Evolutionary conservation across 2,329 filamentous ascomycete species (phyloP).

Genomic region (Apiospora malaysiana): DNA sequence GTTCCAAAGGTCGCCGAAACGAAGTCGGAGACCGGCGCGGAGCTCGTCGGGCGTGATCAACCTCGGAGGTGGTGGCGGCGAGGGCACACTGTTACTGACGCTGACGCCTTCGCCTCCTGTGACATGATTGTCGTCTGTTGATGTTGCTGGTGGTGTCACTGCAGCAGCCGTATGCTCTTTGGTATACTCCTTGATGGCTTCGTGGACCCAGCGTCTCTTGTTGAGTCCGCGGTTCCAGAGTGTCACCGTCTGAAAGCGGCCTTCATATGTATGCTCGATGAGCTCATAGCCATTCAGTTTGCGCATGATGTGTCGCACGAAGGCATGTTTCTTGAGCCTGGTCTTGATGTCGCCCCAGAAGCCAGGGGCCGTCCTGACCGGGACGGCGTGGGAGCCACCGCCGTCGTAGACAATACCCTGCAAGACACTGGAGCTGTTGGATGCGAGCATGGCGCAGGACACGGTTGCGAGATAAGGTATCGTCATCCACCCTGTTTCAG

Average conservation of each 20-base stretch:
- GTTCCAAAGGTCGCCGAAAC: conserved; percentile 32
- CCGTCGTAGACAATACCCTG: conserved; percentile 40
- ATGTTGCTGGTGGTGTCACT: not conserved
- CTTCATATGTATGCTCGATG: conserved; percentile 36
- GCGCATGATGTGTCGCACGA: conserved; percentile 26
- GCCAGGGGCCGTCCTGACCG: conserved; percentile 31
- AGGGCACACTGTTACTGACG: too few relatives aligned
- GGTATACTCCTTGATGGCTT: conserved; percentile 37
- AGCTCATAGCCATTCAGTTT: conserved; percentile 33
- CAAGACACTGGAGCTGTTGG: conserved; percentile 38
- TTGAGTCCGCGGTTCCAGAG: conserved; percentile 42
- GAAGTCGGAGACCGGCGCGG: conserved; percentile 30
- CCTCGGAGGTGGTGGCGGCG: not conserved
- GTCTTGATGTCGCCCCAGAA: conserved; percentile 31
- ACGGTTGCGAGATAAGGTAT: conserved; percentile 41
- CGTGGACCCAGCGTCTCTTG: conserved; percentile 39
- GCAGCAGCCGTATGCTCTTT: conserved; percentile 13
- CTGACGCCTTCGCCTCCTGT: not conserved
- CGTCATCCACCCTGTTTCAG: conserved; percentile 40
- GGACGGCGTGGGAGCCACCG: conserved; percentile 26
- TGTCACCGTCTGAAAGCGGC: conserved; percentile 38
- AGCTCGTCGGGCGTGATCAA: conserved; percentile 26
- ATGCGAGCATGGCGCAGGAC: conserved; percentile 40
- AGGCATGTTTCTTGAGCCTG: conserved; percentile 25
- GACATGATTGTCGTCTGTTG: not conserved